Percentiles rank a stretch among this genome's conserved stretches.
These are phyloP conservation scores for Malassezia furfur DNA, from an alignment of 1,284 basidiomycete genomes.

Conservation along the genomic window DNA sequence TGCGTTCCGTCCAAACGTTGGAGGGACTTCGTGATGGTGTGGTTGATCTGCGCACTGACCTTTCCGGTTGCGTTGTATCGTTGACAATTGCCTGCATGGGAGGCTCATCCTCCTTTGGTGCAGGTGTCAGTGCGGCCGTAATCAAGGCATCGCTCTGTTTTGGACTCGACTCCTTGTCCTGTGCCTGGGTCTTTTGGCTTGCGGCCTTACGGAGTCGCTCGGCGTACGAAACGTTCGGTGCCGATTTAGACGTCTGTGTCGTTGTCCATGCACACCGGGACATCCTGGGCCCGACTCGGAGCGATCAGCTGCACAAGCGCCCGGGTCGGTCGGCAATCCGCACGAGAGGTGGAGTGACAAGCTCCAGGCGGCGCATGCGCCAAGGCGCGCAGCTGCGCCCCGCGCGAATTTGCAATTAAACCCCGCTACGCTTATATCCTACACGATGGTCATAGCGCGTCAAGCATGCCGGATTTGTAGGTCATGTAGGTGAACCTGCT, in stretches of 20 bases:
- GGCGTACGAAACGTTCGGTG: conserved; percentile 7
- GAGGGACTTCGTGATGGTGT: too few relatives aligned
- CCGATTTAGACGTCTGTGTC: neutral
- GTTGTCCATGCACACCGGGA: conserved; percentile 8
- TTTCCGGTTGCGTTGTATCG: too few relatives aligned
- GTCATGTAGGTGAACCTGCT: conserved; percentile 4
- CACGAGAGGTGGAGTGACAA: neutral
- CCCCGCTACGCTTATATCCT: neutral
- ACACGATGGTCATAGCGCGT: neutral
- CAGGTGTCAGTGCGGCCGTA: too few relatives aligned
- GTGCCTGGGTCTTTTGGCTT: neutral
- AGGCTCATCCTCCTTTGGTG: too few relatives aligned
- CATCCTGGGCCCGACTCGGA: neutral
- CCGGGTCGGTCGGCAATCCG: neutral
- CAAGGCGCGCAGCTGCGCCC: neutral
- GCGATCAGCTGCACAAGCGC: neutral
- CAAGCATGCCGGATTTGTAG: neutral
- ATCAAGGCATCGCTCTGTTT: too few relatives aligned
- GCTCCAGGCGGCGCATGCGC: neutral
- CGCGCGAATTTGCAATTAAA: neutral
- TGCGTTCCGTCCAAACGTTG: too few relatives aligned
- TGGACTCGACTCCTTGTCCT: too few relatives aligned
- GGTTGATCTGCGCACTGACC: too few relatives aligned
- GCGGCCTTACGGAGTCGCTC: conserved; percentile 11
- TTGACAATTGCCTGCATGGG: too few relatives aligned